phyloP scores from a whole-genome alignment of 1,284 basidiomycete genomes.

The Coniophora puteana region DNA sequence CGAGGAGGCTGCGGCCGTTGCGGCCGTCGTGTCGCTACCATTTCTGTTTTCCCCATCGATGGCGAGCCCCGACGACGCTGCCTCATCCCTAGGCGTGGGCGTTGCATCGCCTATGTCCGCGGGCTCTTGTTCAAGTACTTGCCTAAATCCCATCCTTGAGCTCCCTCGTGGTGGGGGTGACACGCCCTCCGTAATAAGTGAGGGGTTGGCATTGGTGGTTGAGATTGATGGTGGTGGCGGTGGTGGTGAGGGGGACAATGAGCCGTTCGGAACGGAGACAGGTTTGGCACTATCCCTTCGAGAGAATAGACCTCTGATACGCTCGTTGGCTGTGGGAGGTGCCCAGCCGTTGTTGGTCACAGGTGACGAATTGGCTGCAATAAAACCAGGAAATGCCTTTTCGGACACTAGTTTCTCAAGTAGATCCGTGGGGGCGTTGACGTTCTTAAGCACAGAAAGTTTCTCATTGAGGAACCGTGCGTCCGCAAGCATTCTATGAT shows the following conservation, averaged over 20 bases:
- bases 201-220: constrained; percentile 7
- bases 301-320: constrained; percentile 28
- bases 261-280: constrained; percentile 26
- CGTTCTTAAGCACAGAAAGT: constrained; percentile 67
- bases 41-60: constrained; percentile 9
- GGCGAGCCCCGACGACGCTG: no score
- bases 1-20: background rate
- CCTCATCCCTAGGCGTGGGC: no score
- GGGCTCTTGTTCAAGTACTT: no score
- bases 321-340: constrained; percentile 24
- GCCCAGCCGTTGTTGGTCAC: constrained; percentile 20
- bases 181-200: background rate
- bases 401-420: constrained; percentile 81
- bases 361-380: no score
- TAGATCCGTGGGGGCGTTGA: constrained; percentile 66
- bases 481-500: constrained; percentile 68
- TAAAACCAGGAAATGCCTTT: constrained; percentile 51
- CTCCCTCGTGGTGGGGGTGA: background rate
- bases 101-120: no score
- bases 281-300: constrained; percentile 22
- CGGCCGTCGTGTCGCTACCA: no score
- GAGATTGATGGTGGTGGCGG: constrained; percentile 1
- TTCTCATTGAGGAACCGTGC: constrained; percentile 74
- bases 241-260: constrained; percentile 19
- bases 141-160: background rate